Percentiles rank a stretch among this genome's conserved stretches.
Evolutionary conservation across 768 basidiomycete genomes (phyloP).

Genomic region (Harrya chromipes): DNA sequence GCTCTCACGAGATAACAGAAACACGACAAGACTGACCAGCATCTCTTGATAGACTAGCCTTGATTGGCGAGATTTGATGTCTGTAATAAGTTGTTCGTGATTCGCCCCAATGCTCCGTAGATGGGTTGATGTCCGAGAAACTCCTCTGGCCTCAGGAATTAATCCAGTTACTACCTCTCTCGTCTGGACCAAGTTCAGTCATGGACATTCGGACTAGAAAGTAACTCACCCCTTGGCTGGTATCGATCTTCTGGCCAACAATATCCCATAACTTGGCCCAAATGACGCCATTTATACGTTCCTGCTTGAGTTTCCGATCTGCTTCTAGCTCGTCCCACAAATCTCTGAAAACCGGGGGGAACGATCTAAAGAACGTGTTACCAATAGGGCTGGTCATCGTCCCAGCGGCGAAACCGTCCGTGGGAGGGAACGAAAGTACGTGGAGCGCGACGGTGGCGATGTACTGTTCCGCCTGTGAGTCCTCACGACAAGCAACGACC

Average conservation of each 20-base stretch:
- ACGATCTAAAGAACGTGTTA: slow-evolving; percentile 66
- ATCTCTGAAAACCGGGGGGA: slow-evolving; percentile 83
- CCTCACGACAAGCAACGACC: slow-evolving; percentile 75
- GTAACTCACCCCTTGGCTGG: slow-evolving; percentile 40
- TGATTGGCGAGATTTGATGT: slow-evolving; percentile 59
- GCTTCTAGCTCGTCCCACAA: slow-evolving; percentile 89
- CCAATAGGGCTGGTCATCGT: slow-evolving; percentile 42
- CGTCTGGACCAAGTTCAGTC: slow-evolving; percentile 14
- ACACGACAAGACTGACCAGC: slow-evolving; percentile 65
- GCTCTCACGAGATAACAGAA: background rate
- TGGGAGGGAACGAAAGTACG: slow-evolving; percentile 61
- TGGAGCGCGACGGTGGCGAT: slow-evolving; percentile 85
- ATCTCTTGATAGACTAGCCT: slow-evolving; percentile 79
- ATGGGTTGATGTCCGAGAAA: slow-evolving; percentile 2
- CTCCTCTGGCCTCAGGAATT: slow-evolving; percentile 14
- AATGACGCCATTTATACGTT: slow-evolving; percentile 58
- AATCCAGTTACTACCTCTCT: slow-evolving; percentile 20
- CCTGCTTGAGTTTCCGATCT: slow-evolving; percentile 56
- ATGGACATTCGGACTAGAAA: background rate
- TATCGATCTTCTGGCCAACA: slow-evolving; percentile 56
- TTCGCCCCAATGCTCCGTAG: slow-evolving; percentile 15
- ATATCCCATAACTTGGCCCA: slow-evolving; percentile 72
- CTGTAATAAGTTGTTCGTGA: slow-evolving; percentile 52
- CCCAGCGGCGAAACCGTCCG: slow-evolving; percentile 63
- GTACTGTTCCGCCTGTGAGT: slow-evolving; percentile 84